Evolutionary conservation across 2,329 filamentous ascomycete species (phyloP), one percentile per base, ranked within the genome.

Genomic region (Chaetomium globosum): DNA sequence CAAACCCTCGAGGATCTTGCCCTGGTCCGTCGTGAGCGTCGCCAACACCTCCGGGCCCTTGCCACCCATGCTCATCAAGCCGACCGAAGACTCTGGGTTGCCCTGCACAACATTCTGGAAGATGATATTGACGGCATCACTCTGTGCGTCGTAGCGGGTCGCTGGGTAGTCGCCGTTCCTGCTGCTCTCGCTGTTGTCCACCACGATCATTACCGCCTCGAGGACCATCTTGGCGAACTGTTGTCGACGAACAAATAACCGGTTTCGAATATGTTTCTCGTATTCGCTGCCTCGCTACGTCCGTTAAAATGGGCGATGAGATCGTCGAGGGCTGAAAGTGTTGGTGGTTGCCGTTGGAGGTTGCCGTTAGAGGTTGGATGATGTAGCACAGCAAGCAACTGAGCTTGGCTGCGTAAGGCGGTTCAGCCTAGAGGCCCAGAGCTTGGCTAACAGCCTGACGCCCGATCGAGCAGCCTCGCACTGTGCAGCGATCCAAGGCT

Each of bases 191-290:
- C 93, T 97, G 85, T 98, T 99, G 86, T 99, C 95, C 75, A 98
- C 92, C 85, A 98, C 89, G 79, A 99, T 92, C 93, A 99, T 98
- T 69, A 96, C 96, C 82, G 95, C 96, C 88, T 99, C 95, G 80
- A 99, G 89, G 81, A 89, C 91, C 95, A 99, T 99, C 76, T 85
- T 93, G 87, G 78, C 80, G 56, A 78, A 78, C 74, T 70, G 68
- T 66, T 55, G 57, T 71, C 31, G 59, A n/a, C 12, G 21, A 31
- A 23, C 19, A n/a, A 43, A 23, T 39, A 19, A 43, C 21, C 31
- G 1, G 19, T 8, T 55, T 6, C 12, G 49, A 48, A 30, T 57
- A 28, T 56, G 30, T 43, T 39, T 59, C 16, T 60, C 19, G 43
- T 52, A 48, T 13, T 48, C 16, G 2, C 51, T 54, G 51, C 26